Base-by-base conservation (phyloP, 2,329 filamentous ascomycete species). In the Fusarium proliferatum region DNA sequence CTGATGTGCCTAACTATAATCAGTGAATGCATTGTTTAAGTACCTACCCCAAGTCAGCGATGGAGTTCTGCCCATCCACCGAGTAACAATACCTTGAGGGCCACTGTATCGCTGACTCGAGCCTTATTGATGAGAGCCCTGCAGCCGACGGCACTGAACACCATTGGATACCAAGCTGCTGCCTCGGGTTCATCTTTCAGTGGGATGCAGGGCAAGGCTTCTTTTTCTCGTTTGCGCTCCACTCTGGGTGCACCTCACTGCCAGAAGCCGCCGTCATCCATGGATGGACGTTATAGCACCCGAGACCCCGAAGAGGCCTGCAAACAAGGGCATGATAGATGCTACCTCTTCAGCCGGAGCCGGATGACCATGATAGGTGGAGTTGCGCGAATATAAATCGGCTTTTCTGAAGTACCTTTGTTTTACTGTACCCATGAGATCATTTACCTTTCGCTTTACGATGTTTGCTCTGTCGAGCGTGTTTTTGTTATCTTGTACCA, bases 301-400 rank as follows among this genome's bases (percentile, higher is more conserved):
- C 70, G 59, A 64, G 38, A 68, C 63, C 62, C 71, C 67, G 62
- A 61, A 33, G 43, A 53, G 41, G 48, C 41, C 30, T 62, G 51
- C 9, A 28, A 55, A 41, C 51, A 55, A 39, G 51, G 34, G 51
- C 34, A 12, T 28, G 26, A n/a, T 36, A 53, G 53, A 67, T 51
- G 52, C 21, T 51, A 34, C 57, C 51, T 71, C 45, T 46, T 67
- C 45, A 67, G 57, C 67, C 42, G 42, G 61, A 62, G 57, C 75
- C 71, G 67, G 58, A 69, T 45, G 52, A 64, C 74, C 69, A 63
- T 78, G 64, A 78, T 71, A 65, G 69, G 80, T 81, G 80, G 80
- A 74, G 78, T 76, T 80, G 80, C 79, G 79, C 79, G 80, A 81
- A 81, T 81, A 81, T 81, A 77, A 77, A 71, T 79, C 78, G 79